phyloP scores from a whole-genome alignment of 163 green algal genomes.

The Chloromonas sp. region DNA sequence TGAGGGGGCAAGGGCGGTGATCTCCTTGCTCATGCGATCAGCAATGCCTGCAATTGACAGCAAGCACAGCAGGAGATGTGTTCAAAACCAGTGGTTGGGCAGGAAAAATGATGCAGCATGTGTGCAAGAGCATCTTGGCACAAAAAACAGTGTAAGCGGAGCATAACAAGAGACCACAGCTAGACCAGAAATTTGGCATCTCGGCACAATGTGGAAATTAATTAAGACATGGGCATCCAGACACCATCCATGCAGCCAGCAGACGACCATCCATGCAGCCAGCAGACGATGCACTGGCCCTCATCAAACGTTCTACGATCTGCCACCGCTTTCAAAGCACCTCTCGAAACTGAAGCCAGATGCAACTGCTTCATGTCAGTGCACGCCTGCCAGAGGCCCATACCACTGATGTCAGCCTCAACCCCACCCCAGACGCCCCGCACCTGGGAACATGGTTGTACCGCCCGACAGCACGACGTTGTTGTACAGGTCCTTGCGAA shows the following conservation, averaged over 20 bases:
- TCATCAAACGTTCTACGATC: no score
- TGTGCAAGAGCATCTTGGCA: neutral
- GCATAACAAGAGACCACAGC: neutral
- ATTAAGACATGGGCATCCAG: no score
- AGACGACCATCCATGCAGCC: no score
- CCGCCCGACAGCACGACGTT: conserved; percentile 96
- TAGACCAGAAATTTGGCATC: neutral
- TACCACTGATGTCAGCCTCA: neutral
- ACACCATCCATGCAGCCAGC: no score
- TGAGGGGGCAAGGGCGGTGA: conserved; percentile 83
- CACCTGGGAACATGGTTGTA: conserved; percentile 90
- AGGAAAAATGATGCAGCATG: neutral
- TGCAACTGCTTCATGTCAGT: neutral
- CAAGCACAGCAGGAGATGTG: neutral
- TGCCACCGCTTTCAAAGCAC: no score
- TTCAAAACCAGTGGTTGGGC: neutral
- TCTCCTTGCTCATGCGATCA: conserved; percentile 97
- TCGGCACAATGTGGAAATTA: no score
- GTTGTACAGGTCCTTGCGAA: conserved; percentile 96
- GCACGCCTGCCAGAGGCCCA: neutral
- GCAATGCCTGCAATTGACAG: conserved; percentile 62
- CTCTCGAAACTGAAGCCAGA: no score
- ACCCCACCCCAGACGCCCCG: neutral
- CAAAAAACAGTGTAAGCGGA: neutral
- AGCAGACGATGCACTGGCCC: no score